Conservation (phyloP, 495 filamentous ascomycete species). For the Penicillium lagena region DNA sequence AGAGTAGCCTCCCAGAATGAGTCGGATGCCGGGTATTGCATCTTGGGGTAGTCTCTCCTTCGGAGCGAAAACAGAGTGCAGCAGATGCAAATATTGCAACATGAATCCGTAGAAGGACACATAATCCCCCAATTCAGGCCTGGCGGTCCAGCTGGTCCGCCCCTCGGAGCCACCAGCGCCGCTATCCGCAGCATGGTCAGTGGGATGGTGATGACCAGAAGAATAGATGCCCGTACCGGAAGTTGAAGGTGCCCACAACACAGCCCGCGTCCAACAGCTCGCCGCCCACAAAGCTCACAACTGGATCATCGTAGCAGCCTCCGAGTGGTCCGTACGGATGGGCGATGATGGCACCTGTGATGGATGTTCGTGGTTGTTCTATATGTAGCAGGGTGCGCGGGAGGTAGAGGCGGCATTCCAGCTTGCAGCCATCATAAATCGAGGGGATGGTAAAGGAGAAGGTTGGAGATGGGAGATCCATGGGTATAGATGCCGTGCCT, state of each 20-base stretch:
- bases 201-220: not conserved
- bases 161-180: slow-evolving; percentile 73
- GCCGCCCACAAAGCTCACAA: slow-evolving; percentile 57
- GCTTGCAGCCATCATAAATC: slow-evolving; percentile 63
- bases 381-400: slow-evolving; percentile 35
- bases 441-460: slow-evolving; percentile 79
- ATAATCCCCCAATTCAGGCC: slow-evolving; percentile 75
- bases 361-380: slow-evolving; percentile 25
- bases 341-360: slow-evolving; percentile 69
- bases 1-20: slow-evolving; percentile 80
- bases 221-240: slow-evolving; percentile 53
- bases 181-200: slow-evolving; percentile 33
- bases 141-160: slow-evolving; percentile 78
- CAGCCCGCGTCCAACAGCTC: slow-evolving; percentile 63
- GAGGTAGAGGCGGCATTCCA: slow-evolving; percentile 80
- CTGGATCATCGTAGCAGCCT: slow-evolving; percentile 75
- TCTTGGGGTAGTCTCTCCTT: not conserved
- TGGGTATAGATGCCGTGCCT: not conserved
- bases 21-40: slow-evolving; percentile 5
- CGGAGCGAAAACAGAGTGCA: slow-evolving; percentile 8
- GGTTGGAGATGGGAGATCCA: slow-evolving; percentile 45
- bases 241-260: slow-evolving; percentile 87
- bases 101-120: slow-evolving; percentile 72
- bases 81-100: slow-evolving; percentile 56
- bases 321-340: slow-evolving; percentile 90